Base-by-base conservation (phyloP, 768 basidiomycete genomes). In the Favolaschia claudopus region DNA sequence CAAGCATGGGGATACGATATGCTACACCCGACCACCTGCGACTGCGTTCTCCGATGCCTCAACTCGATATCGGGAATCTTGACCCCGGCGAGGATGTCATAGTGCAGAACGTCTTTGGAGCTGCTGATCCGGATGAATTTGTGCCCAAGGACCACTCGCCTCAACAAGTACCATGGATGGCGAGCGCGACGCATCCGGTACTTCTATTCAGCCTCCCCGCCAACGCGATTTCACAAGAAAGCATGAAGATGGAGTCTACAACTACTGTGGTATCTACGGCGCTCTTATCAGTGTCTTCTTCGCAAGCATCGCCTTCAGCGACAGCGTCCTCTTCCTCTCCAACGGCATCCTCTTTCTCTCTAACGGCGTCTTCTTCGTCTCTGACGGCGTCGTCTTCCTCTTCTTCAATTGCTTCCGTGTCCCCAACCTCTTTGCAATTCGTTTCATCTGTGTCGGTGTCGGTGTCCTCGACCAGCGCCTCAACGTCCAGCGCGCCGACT, bases 11-110 rank as follows among this genome's bases (percentile, higher is more conserved):
- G 24, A 32, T 36, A 22, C 51, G 44, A 34, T 39, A 43, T 29
- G 37, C 24, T 25, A 20, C 37, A 17, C 25, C 60, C 33, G 34
- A 43, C 24, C 49, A 20, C 20, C 55, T 47, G 3, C 50, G 45
- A 4, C 38, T 38, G 20, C 61, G 61, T 46, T 28, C 13, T 13
- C 61, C 61, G 13, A 44, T 39, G 22, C 61, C 56, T 7, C 61
- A 62, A 31, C 50, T 58, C 20, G 49, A 46, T 39, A 28, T 56
- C 38, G 59, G 47, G 29, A 40, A 20, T 33, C 31, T 55, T 4
- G 55, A 12, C 20, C 39, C 32, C 14, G 61, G 51, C 49, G 49
- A 52, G 48, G 15, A 31, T 19, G 60, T 29, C 6, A 44, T 55
- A 20, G 53, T 55, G 13, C 36, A 46, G 24, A 42, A 50, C 28